phyloP scores from a whole-genome alignment of 1,284 basidiomycete genomes.

The Ustanciosporium gigantosporum region DNA sequence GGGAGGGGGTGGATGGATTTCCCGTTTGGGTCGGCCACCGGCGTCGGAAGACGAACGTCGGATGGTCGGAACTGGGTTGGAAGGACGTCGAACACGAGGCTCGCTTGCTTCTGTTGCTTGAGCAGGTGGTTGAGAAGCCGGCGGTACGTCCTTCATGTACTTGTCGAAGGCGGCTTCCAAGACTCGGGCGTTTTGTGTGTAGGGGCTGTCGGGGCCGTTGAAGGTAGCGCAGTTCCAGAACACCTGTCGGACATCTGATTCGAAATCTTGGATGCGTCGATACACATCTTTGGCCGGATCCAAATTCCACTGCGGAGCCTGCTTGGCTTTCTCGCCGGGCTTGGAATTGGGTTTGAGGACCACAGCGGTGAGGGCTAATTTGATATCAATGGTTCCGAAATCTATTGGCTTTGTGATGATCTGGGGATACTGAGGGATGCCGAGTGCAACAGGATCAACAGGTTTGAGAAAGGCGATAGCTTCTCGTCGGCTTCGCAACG shows the following conservation, averaged over 20 bases:
- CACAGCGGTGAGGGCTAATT: slow-evolving; percentile 63
- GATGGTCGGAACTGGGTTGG: slow-evolving; percentile 76
- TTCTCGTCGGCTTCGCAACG: slow-evolving; percentile 84
- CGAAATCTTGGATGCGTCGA: slow-evolving; percentile 40
- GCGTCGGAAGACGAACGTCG: slow-evolving; percentile 69
- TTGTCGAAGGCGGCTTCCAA: slow-evolving; percentile 86
- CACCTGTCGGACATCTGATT: slow-evolving; percentile 64
- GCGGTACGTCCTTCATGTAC: slow-evolving; percentile 65
- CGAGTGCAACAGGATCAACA: slow-evolving; percentile 86
- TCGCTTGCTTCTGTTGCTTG: slow-evolving; percentile 30
- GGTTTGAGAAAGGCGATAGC: slow-evolving; percentile 80
- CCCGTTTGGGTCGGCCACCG: slow-evolving; percentile 85
- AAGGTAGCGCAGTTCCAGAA: slow-evolving; percentile 87
- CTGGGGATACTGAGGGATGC: slow-evolving; percentile 85
- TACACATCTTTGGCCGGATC: slow-evolving; percentile 49
- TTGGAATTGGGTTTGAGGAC: slow-evolving; percentile 41
- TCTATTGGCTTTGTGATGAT: slow-evolving; percentile 94
- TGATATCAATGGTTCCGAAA: slow-evolving; percentile 87
- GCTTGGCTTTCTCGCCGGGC: slow-evolving; percentile 51
- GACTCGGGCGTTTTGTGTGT: slow-evolving; percentile 77
- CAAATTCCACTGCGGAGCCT: slow-evolving; percentile 37
- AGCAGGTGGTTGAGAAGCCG: slow-evolving; percentile 56
- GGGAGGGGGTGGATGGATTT: slow-evolving; percentile 91
- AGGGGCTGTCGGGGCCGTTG: slow-evolving; percentile 83
- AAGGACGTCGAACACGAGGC: slow-evolving; percentile 68